Base-by-base conservation (phyloP, 2,329 filamentous ascomycete genomes). In the Fusarium sarcochroum region DNA sequence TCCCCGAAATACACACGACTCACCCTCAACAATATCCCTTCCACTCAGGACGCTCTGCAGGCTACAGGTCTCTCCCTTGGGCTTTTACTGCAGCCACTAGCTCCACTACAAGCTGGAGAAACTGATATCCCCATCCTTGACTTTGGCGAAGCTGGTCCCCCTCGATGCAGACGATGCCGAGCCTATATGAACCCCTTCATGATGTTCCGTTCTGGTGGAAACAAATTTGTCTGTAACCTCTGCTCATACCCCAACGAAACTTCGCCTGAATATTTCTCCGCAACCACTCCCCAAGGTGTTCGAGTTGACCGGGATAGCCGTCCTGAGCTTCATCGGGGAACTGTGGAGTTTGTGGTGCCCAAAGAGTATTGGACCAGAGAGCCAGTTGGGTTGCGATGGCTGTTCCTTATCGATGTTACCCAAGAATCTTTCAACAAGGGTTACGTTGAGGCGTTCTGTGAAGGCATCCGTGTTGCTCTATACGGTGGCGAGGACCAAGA, bases 141-240 rank as follows among this genome's bases (percentile, higher is more conserved):
- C 80, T 99, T 98, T 84, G 96, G 96, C 48, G 94, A 98, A 41
- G 82, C 83, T 38, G 96, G 96, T 0, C 96, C 96, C 40, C 96
- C 96, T 21, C 89, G 96, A 78, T 99, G 96, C 80, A 89, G 93
- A 74, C 87, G 96, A 81, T 99, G 96, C 83, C 88, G 96, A 76
- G 92, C 95, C 15, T 99, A 99, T 81, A 97, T 99, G 82, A 99
- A 99, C 76, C 96, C 96, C 3, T 99, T 99, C 78, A 98, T 99
- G 96, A 92, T 94, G 76, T 99, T 99, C 85, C 89, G 92, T 61
- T 91, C 92, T 17, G 95, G 95, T 37, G 96, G 96, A 58, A 97
- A 95, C 82, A 97, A 97, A 78, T 97, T 97, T 78, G 93, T 97
- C 52, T 99, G 96, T 83, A 99, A 99, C 77, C 93, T 99, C 81